Percentiles rank a stretch among this genome's conserved stretches.
phyloP scores from a whole-genome alignment of 768 basidiomycete species.

The Austroboletus eburneus region DNA sequence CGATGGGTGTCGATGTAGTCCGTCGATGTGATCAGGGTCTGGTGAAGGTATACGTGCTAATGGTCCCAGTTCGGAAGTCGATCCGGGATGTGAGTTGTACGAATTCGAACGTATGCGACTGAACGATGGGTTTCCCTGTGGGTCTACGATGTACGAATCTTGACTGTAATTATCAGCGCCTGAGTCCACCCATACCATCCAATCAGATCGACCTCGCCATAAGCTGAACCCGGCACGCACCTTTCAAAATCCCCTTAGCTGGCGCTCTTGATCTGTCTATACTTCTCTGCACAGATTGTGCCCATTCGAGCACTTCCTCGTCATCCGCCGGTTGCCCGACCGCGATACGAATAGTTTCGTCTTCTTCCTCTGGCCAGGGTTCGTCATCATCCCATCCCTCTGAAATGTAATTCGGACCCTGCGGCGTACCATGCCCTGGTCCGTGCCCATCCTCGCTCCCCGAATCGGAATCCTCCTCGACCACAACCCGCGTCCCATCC shows the following conservation, averaged over 20 bases:
- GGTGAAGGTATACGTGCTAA: conserved; percentile 79
- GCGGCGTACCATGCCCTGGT: conserved; percentile 31
- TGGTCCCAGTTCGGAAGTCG: conserved; percentile 60
- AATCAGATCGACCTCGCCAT: conserved; percentile 7
- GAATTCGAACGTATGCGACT: conserved; percentile 77
- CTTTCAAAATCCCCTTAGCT: conserved; percentile 83
- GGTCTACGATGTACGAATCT: conserved; percentile 46
- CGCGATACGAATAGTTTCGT: conserved; percentile 63
- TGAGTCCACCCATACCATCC: conserved; percentile 20
- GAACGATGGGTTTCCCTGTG: conserved; percentile 35
- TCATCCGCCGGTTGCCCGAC: conserved; percentile 34
- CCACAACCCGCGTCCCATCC: conserved; percentile 59
- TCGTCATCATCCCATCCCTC: conserved; percentile 81
- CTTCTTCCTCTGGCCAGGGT: conserved; percentile 67
- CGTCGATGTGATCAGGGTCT: conserved; percentile 84
- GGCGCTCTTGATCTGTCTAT: conserved; percentile 63
- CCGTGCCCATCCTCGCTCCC: conserved; percentile 50
- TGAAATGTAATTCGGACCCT: conserved; percentile 37
- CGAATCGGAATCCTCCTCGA: conserved; percentile 70
- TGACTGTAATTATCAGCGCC: conserved; percentile 72
- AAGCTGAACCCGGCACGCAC: conserved; percentile 27
- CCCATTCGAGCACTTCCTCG: conserved; percentile 73
- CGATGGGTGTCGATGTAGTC: conserved; percentile 66
- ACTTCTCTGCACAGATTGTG: conserved; percentile 66
- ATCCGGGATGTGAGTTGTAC: conserved; percentile 51